Evolutionary conservation across 1,139 yeast species (phyloP).

Genomic region (Candida sp.): DNA sequence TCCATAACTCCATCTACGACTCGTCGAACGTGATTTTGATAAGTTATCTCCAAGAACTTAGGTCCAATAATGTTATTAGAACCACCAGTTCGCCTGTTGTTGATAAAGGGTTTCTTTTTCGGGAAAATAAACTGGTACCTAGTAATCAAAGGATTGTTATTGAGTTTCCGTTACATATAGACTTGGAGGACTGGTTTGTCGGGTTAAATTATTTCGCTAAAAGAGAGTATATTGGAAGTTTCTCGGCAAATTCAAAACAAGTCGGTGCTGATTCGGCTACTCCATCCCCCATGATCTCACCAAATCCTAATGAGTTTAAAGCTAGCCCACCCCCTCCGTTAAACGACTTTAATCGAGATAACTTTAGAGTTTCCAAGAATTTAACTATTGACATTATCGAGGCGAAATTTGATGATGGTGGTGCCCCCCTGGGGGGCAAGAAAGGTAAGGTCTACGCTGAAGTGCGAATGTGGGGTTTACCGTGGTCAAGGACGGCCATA

Average conservation of each 20-base stretch:
- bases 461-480: conserved; percentile 60
- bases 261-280: neutral
- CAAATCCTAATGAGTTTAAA: neutral
- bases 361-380: conserved; percentile 53
- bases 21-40: conserved; percentile 55
- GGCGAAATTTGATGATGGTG: conserved; percentile 47
- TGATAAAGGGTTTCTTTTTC: conserved; percentile 23
- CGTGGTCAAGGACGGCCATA: conserved; percentile 68
- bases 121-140: conserved; percentile 32
- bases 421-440: conserved; percentile 4
- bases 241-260: conserved; percentile 11
- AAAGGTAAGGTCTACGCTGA: conserved; percentile 53
- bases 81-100: conserved; percentile 22
- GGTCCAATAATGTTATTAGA: conserved; percentile 41
- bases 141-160: conserved; percentile 46
- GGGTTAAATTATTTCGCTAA: conserved; percentile 67
- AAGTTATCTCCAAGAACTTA: conserved; percentile 53
- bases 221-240: conserved; percentile 51
- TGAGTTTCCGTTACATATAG: conserved; percentile 67
- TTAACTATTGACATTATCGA: conserved; percentile 63
- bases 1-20: conserved; percentile 68
- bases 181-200: conserved; percentile 82
- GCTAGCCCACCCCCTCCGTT: conserved; percentile 10
- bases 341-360: conserved; percentile 26
- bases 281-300: neutral